Evolutionary conservation across 192 early-diverging fungal genomes (phyloP), one percentile per base, ranked within the genome.

Genomic region (Coemansia sp.): DNA sequence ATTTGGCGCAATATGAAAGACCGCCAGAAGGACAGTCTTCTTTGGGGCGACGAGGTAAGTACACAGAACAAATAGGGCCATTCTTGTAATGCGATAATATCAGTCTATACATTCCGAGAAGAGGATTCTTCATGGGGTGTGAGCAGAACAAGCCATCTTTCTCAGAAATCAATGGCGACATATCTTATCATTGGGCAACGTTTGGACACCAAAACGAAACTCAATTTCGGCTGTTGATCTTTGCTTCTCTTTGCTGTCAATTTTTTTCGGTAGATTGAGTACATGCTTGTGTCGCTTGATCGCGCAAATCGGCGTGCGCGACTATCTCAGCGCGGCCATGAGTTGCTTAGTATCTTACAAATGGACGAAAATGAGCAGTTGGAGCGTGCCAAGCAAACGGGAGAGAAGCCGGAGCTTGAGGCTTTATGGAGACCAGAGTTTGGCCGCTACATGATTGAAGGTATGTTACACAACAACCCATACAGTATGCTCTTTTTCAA

Each of bases 41-140:
- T 94, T 20, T 99, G 95, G 95, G 97, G 97, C 58, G 97, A 99
- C 67, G 97, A 99, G 87, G 94, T 95, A 84, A 74, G 56, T 43
- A 8, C 31, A 26, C 21, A 10, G 21, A 26, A n/a, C n/a, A n/a
- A n/a, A n/a, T n/a, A n/a, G n/a, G n/a, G n/a, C n/a, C n/a, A n/a
- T n/a, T n/a, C n/a, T n/a, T n/a, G n/a, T n/a, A n/a, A n/a, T n/a
- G n/a, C 18, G 18, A 43, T 43, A 16, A 43, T n/a, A 43, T 43
- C 18, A 18, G 18, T 4, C 40, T 43, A 16, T 4, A 16, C 18
- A 18, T 43, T 43, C 40, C 13, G 40, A 43, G 40, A 43, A 43
- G 18, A 10, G 40, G 13, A 13, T 2, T 16, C 18, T 37, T 37
- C 35, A 37, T 12, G 12, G 35, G 12, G 12, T 4, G 35, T 37